phyloP scores from a whole-genome alignment of 805 yeast species.

The Yarrowia keelungensis region DNA sequence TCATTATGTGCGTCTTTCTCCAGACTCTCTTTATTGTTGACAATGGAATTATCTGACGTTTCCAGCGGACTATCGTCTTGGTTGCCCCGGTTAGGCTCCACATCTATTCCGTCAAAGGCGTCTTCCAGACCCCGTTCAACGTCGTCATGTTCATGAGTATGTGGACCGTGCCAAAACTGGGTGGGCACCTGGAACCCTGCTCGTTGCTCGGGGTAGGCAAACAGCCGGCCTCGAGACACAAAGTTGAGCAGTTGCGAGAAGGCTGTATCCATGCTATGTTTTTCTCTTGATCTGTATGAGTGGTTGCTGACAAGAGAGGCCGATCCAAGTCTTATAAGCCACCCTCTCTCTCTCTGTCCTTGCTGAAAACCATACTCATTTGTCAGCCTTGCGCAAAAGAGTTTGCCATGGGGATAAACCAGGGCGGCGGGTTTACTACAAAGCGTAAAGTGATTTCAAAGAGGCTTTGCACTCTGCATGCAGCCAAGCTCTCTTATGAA shows the following conservation, averaged over 20 bases:
- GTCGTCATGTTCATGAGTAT: neutral
- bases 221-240: neutral
- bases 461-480: neutral
- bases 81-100: neutral
- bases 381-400: conserved; percentile 17
- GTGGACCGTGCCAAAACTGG: neutral
- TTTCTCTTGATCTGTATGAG: too few species aligned
- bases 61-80: neutral
- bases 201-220: neutral
- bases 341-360: neutral
- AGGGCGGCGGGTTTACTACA: neutral
- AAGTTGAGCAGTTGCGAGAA: conserved; percentile 2
- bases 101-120: conserved; percentile 1
- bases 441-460: neutral
- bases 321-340: too few species aligned
- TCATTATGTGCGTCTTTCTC: neutral
- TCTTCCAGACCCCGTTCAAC: neutral
- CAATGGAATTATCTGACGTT: neutral
- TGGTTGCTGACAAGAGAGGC: too few species aligned
- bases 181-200: neutral
- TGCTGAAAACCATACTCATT: neutral
- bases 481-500: neutral
- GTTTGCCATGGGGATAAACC: conserved; percentile 3
- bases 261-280: neutral
- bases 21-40: neutral